Base-by-base conservation (phyloP, 208 protist species). In the Acanthamoeba royreba region DNA sequence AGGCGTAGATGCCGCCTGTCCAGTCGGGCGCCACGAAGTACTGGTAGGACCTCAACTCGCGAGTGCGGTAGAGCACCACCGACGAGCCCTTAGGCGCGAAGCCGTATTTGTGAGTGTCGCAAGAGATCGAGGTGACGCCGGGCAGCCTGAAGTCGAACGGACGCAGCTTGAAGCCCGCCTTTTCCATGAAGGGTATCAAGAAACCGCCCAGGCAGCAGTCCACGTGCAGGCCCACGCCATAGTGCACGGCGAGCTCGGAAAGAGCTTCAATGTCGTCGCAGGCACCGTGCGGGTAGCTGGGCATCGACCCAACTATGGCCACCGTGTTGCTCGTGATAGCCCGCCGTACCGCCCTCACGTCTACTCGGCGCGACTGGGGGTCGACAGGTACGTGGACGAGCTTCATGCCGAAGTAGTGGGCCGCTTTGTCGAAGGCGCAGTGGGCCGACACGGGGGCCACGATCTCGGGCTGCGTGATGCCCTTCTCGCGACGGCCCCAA, bases 81-180 rank as follows among this genome's bases (percentile, higher is more conserved):
- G 98, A 99, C 38, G 98, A 98, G 9, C 99, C 99, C 95, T 99
- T 99, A 0, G 98, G 98, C 0, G 99, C 98, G 94, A 98, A 99
- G 92, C 99, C 99, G 97, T 99, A 99, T 97, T 99, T 99, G 98
- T 99, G 99, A 61, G 98, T 99, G 96, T 99, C 99, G 85, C 97
- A 98, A 13, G 99, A 99, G 55, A 99, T 99, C 15, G 98, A 98
- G 7, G 99, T 99, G 19, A 99, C 99, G 47, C 99, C 99, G 33
- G 94, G 93, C 74, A 99, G 96, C 61, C 97, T 92, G 94, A 99
- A 99, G 96, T 99, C 99, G 49, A 96, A 96, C 13, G 83, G 85
- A 4, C 83, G 90, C 25, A 96, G 33, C 22, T 49, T 72, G 92
- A 97, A 98, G 43, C 98, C 99, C 0, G 98, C 98, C 77, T 97